Base-by-base conservation (phyloP, 2,329 filamentous ascomycete genomes). In the Pseudogymnoascus sp. region DNA sequence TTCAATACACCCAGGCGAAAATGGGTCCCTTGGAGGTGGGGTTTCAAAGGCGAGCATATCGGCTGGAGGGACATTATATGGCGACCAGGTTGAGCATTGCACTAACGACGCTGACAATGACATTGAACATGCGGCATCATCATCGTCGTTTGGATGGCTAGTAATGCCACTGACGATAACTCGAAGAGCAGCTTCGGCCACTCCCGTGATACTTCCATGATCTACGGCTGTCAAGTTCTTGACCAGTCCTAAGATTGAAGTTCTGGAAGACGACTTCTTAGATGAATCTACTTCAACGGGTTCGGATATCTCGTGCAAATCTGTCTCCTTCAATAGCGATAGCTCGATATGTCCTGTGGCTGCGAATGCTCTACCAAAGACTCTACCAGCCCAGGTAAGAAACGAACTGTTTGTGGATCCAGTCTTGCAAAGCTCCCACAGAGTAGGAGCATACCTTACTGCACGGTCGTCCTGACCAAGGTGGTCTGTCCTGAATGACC, bases 361-460 rank as follows among this genome's bases (percentile, higher is more conserved):
- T 39, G 88, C 86, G 74, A 92, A 97, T 0, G 91, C 87, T 71
- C 91, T 84, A 6, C 95, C 94, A 49, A 97, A 79, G 2, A 92
- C 88, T 65, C 88, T 83, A 2, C 90, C 92, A 49, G 90, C 89
- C 95, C 95, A 99, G 0, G 90, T 78, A 0, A 91, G 77, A 72
- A 94, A 97, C 14, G 85, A 82, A 26, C 83, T 77, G 62, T 86
- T 89, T 14, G 88, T 78, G 1, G 82, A 77, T 38, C 81, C 78
- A n/a, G 83, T 80, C 63, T 83, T 80, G 67, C 91, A 89, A 43
- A 89, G 92, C 71, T 87, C 86, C 87, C 89, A 94, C 0, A 97
- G 80, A 16, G 86, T 83, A 11, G 85, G 78, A 2, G 86, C 83
- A 70, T 87, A 84, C 1, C 76, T 73, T 11, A 83, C 73, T 10